Evolutionary conservation across 306 rosid species (phyloP).

Genomic region (Begonia peltatifolia): DNA sequence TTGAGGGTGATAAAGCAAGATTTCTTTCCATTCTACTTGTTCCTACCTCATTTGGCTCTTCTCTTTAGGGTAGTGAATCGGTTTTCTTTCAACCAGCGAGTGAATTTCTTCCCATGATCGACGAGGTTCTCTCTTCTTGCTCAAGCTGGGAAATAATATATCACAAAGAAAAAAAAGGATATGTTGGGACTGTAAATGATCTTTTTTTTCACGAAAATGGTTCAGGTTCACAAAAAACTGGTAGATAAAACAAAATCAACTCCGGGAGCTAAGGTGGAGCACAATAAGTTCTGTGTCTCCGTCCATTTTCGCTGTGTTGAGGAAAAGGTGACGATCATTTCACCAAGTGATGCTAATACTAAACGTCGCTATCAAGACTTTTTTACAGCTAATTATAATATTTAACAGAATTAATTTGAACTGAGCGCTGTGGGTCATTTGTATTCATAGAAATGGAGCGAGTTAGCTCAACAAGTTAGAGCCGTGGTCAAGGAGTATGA

Average conservation of each 20-base stretch:
- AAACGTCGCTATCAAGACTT: not conserved
- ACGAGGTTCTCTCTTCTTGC: conserved; percentile 30
- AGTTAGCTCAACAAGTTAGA: conserved; percentile 62
- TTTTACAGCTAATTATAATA: not conserved
- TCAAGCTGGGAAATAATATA: no score
- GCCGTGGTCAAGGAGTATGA: conserved; percentile 58
- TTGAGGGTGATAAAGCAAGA: no score
- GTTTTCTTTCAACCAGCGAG: conserved; percentile 79
- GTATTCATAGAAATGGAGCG: conserved; percentile 60
- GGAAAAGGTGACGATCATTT: conserved; percentile 47
- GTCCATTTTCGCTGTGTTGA: conserved; percentile 94
- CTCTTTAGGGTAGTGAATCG: conserved; percentile 33
- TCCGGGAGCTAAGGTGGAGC: conserved; percentile 71
- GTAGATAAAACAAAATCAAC: conserved; percentile 60
- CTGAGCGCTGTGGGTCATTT: no score
- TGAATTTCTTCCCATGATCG: conserved; percentile 85
- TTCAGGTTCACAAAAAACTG: conserved; percentile 45
- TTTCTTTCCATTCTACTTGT: not conserved
- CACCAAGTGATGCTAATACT: not conserved
- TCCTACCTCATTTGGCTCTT: not conserved
- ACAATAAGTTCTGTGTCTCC: conserved; percentile 72
- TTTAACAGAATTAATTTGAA: no score
- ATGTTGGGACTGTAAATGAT: no score
- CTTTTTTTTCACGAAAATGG: not conserved
- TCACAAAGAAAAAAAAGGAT: no score